Evolutionary conservation across 2,329 filamentous ascomycete genomes (phyloP), one percentile per base, ranked within the genome.

Genomic region (Tolypocladium pustulatum): DNA sequence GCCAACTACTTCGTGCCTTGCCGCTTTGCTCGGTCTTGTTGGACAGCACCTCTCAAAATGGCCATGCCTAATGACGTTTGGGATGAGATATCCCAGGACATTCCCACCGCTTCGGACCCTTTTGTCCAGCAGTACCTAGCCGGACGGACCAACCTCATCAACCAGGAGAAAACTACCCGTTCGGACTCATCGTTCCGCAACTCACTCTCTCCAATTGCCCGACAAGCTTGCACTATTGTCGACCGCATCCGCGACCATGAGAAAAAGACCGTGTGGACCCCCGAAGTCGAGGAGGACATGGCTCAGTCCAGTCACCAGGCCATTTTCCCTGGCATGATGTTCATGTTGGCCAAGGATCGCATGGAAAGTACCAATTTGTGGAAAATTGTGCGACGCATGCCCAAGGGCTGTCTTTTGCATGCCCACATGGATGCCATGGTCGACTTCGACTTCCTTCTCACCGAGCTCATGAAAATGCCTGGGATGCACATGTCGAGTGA

Each of bases 401-500:
- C 93, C 34, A 97, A 97, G 72, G 94, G 93, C 15, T 81, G 87
- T 10, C 77, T 96, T 36, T 75, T 96, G 61, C 92, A 97, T 75
- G 90, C 90, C 51, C 92, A 97, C 72, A 77, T 95, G 69, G 90
- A 95, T 71, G 91, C 92, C 65, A 95, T 95, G 86, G 88, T 96
- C 55, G 89, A 96, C 70, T 85, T 91, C 63, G 88, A 91, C 68
- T 95, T 85, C 76, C 75, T 96, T 9, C 80, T 96, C 43, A 81
- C 86, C 7, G 80, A 88, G 65, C 83, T 90, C 2, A 79, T 97
- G 62, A 76, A 78, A 13, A 87, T 85, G 0, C 83, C 86, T 0
- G 90, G 90, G 1, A 87, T 96, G 67, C 87, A 90, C 71, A 83
- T 96, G 60, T 81, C 85, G 17, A 72, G 73, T n/a, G 76, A 83